Evolutionary conservation across 2,329 filamentous ascomycete species (phyloP).

Genomic region (Capronia americana): DNA sequence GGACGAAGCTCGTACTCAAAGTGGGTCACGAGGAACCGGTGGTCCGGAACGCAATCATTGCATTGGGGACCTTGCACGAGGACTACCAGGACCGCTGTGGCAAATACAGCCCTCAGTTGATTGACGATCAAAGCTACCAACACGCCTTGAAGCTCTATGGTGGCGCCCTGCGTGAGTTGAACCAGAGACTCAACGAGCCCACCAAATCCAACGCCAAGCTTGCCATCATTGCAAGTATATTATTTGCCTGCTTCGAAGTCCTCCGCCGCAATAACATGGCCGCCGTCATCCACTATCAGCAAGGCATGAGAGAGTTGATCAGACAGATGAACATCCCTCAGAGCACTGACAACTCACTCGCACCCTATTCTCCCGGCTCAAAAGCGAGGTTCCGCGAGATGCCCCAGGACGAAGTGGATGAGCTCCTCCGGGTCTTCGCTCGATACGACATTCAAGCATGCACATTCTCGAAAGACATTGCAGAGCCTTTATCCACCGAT

Average conservation of each 20-base stretch:
- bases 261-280: constrained; percentile 43
- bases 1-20: constrained; percentile 67
- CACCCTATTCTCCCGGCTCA: constrained; percentile 25
- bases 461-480: constrained; percentile 39
- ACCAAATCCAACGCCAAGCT: constrained; percentile 57
- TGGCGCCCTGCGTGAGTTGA: constrained; percentile 60
- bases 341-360: constrained; percentile 39
- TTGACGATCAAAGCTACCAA: constrained; percentile 59
- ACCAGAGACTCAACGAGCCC: constrained; percentile 52
- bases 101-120: constrained; percentile 44
- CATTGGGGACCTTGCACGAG: constrained; percentile 71
- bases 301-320: constrained; percentile 40
- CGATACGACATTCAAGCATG: constrained; percentile 42
- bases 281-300: constrained; percentile 41
- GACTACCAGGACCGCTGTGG: constrained; percentile 41
- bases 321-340: constrained; percentile 40
- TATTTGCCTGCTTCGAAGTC: constrained; percentile 70
- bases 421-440: constrained; percentile 40
- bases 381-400: constrained; percentile 35
- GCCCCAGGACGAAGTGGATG: constrained; percentile 39
- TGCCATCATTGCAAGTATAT: constrained; percentile 68
- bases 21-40: constrained; percentile 67
- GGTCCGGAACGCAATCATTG: constrained; percentile 70
- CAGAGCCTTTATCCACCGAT: constrained; percentile 33
- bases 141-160: constrained; percentile 65